Conservation (phyloP, 768 basidiomycete species). For the Postia placenta region DNA sequence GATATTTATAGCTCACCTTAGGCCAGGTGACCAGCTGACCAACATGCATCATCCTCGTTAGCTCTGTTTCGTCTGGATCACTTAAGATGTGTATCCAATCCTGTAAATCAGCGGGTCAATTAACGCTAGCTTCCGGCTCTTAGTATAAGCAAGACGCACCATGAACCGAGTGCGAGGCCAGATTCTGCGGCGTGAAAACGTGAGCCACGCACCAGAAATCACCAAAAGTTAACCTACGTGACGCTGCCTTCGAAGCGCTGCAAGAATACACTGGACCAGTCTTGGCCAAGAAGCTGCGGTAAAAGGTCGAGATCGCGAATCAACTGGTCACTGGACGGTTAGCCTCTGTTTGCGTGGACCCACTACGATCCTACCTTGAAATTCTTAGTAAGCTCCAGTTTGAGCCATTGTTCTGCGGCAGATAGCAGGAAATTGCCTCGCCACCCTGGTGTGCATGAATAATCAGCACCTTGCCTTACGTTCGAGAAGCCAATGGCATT, state of each 20-base stretch:
- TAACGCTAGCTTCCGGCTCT: neutral
- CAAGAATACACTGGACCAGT: conserved; percentile 95
- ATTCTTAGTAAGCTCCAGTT: conserved; percentile 94
- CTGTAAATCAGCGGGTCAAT: conserved; percentile 26
- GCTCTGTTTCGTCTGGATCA: conserved; percentile 75
- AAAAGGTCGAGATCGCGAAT: conserved; percentile 95
- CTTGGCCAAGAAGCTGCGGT: conserved; percentile 87
- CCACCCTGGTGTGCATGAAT: conserved; percentile 56
- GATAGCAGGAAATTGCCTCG: conserved; percentile 90
- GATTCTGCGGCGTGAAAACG: conserved; percentile 40
- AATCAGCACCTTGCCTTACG: neutral
- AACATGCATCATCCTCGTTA: conserved; percentile 81
- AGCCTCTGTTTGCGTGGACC: neutral
- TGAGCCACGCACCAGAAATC: neutral
- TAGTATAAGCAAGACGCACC: conserved; percentile 41
- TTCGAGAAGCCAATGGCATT: neutral
- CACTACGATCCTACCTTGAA: conserved; percentile 54
- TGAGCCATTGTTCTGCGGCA: conserved; percentile 91
- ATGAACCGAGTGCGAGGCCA: conserved; percentile 79
- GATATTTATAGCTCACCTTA: conserved; percentile 47
- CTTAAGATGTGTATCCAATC: conserved; percentile 82
- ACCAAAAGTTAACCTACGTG: conserved; percentile 49
- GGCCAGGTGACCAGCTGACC: conserved; percentile 96
- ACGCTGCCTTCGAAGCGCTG: conserved; percentile 88
- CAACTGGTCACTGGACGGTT: conserved; percentile 34